phyloP scores from a whole-genome alignment of 1,139 yeast genomes.

The Chernovozyma sophiae-reginae region DNA sequence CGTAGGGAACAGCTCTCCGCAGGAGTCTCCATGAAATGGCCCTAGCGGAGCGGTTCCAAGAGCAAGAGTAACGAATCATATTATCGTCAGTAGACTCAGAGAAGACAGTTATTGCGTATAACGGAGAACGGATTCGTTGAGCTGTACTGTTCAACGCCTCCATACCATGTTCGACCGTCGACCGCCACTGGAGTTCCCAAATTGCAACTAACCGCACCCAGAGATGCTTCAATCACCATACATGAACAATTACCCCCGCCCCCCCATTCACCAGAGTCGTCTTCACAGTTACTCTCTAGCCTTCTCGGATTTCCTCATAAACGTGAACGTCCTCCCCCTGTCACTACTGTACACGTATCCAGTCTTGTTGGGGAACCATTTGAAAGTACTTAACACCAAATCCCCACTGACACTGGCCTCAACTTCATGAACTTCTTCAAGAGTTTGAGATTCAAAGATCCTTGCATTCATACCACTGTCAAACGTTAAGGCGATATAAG shows the following conservation, averaged over 20 bases:
- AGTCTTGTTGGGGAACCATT: constrained; percentile 42
- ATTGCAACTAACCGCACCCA: no score
- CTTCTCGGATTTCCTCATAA: constrained; percentile 17
- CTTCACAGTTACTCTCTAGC: neutral
- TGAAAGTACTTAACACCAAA: constrained; percentile 27
- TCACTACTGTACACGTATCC: constrained; percentile 33
- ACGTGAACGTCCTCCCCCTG: constrained; percentile 28
- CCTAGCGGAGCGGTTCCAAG: no score
- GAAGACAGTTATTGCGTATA: no score
- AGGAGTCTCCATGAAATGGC: no score
- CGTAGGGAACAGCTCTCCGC: no score
- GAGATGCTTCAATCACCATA: no score
- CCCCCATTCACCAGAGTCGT: neutral
- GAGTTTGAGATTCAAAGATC: constrained; percentile 34
- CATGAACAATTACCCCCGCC: neutral
- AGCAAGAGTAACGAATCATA: no score
- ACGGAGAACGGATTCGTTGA: no score
- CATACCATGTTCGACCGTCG: no score
- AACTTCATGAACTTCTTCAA: constrained; percentile 30
- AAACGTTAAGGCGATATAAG: constrained; percentile 41
- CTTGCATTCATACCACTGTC: constrained; percentile 36
- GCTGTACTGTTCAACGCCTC: no score
- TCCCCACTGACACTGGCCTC: constrained; percentile 36
- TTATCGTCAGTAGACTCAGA: no score
- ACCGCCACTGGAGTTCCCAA: no score